Conservation (phyloP, 2,329 filamentous ascomycete genomes). For the Botryotinia calthae region DNA sequence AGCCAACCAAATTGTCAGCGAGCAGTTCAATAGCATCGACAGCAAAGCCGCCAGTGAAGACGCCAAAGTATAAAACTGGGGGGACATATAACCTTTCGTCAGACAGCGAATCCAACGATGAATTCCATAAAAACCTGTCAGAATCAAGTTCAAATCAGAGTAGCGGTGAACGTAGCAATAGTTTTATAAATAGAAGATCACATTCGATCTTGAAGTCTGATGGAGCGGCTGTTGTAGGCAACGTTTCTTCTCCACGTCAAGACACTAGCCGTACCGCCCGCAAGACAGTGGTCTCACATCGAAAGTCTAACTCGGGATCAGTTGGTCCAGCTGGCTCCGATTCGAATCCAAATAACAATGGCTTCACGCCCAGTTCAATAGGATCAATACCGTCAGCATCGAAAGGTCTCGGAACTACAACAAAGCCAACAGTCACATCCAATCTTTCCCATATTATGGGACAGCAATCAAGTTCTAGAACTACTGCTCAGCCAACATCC, state of each 20-base stretch:
- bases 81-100: slow-evolving; percentile 9
- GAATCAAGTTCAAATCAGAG: neutral
- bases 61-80: neutral
- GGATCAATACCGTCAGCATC: neutral
- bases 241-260: neutral
- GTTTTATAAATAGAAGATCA: neutral
- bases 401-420: neutral
- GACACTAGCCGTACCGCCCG: neutral
- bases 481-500: neutral
- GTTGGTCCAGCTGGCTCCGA: neutral
- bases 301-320: neutral
- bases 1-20: neutral
- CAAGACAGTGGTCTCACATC: slow-evolving; percentile 4
- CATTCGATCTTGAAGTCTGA: neutral
- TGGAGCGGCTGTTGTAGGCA: neutral
- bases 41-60: neutral
- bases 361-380: neutral
- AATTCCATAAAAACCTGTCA: neutral
- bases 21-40: neutral
- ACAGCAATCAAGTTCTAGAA: neutral
- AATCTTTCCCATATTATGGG: neutral
- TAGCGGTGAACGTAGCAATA: neutral
- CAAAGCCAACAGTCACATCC: neutral
- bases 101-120: neutral
- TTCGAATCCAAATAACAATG: neutral